Evolutionary conservation across 2,329 filamentous ascomycete genomes (phyloP).

Genomic region (Monilinia aucupariae): DNA sequence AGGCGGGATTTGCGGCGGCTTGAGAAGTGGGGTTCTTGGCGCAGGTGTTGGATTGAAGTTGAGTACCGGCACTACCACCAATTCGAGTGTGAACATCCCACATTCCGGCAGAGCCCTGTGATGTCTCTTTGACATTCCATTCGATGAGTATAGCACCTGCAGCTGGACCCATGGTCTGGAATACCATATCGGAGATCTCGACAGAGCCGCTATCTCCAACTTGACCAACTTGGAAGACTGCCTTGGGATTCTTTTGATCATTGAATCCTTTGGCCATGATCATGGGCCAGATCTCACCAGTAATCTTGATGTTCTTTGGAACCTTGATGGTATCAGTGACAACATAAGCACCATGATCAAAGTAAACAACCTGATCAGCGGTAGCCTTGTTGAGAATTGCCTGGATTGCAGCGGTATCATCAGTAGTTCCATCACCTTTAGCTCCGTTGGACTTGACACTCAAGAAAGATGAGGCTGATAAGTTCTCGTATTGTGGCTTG

Average conservation of each 20-base stretch:
- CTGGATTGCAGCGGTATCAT: constrained; percentile 84
- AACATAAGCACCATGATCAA: constrained; percentile 64
- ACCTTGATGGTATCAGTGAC: constrained; percentile 65
- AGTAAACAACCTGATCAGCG: constrained; percentile 62
- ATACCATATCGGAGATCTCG: constrained; percentile 82
- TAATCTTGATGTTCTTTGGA: constrained; percentile 77
- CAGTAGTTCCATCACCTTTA: constrained; percentile 78
- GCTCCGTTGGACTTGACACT: constrained; percentile 79
- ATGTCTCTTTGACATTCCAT: constrained; percentile 73
- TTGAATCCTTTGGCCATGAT: constrained; percentile 84
- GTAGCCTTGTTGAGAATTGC: constrained; percentile 64
- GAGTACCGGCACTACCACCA: constrained; percentile 77
- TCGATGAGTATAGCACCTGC: constrained; percentile 86
- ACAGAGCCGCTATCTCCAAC: constrained; percentile 71
- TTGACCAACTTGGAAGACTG: constrained; percentile 81
- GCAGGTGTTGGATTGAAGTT: constrained; percentile 71
- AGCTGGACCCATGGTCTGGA: constrained; percentile 72
- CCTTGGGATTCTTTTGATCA: constrained; percentile 68
- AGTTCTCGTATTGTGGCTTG: constrained; percentile 79
- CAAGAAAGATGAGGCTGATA: constrained; percentile 65
- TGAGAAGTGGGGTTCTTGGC: constrained; percentile 66
- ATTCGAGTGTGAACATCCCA: constrained; percentile 97
- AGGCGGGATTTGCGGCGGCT: constrained; percentile 53
- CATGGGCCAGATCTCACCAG: constrained; percentile 85
- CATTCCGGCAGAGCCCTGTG: constrained; percentile 67